Evolutionary conservation across 495 filamentous ascomycete genomes (phyloP).

Genomic region (Hypoxylon intermedium): DNA sequence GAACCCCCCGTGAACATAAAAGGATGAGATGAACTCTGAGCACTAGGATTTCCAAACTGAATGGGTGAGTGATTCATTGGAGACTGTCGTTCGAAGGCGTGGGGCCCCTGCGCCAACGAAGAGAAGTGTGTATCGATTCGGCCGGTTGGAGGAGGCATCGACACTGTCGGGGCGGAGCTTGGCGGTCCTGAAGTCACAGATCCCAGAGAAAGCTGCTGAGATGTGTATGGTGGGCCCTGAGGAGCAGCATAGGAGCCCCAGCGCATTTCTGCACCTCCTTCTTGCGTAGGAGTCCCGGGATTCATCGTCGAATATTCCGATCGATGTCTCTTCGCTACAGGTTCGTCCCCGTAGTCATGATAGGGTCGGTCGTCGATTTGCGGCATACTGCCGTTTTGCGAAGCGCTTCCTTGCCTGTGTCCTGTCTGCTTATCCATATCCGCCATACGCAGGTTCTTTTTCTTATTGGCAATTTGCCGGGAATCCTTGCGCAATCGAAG

Average conservation of each 20-base stretch:
- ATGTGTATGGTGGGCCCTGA: constrained; percentile 27
- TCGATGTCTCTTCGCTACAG: constrained; percentile 39
- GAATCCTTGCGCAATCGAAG: constrained; percentile 87
- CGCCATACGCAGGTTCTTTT: constrained; percentile 45
- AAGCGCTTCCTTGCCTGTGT: constrained; percentile 27
- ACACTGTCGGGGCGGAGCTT: constrained; percentile 35
- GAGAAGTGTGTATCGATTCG: constrained; percentile 44
- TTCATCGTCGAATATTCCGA: constrained; percentile 37
- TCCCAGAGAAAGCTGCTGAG: constrained; percentile 35
- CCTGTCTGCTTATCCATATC: constrained; percentile 37
- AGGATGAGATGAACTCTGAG: constrained; percentile 35
- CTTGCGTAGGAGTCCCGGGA: constrained; percentile 33
- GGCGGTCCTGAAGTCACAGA: constrained; percentile 42
- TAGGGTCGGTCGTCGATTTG: constrained; percentile 41
- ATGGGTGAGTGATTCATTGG: constrained; percentile 43
- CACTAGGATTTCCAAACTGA: constrained; percentile 34
- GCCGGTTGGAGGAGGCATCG: constrained; percentile 42
- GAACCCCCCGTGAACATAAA: constrained; percentile 41
- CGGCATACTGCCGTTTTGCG: constrained; percentile 35
- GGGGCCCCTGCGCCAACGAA: constrained; percentile 34
- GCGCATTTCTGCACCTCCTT: constrained; percentile 39
- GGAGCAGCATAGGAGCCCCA: constrained; percentile 37
- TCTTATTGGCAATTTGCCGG: constrained; percentile 52
- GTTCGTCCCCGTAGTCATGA: constrained; percentile 41
- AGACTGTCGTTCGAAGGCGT: constrained; percentile 40